Evolutionary conservation across 176 grass and related monocot species (phyloP).

Genomic region (Triticum urartu): DNA sequence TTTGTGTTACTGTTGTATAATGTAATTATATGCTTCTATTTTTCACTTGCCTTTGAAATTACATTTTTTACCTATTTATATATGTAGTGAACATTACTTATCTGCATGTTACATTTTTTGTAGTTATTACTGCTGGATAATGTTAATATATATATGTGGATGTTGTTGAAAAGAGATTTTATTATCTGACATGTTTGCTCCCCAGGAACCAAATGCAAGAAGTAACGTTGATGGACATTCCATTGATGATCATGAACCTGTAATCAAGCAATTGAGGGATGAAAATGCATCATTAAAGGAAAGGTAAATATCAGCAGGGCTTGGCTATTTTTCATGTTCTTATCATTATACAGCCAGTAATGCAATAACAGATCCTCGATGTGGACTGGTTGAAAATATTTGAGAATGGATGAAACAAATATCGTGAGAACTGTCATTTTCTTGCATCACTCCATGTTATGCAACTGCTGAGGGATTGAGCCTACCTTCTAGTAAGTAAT

Average conservation of each 20-base stretch:
- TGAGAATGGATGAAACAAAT: neutral
- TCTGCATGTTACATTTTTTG: neutral
- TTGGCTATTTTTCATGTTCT: conserved; percentile 15
- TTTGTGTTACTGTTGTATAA: neutral
- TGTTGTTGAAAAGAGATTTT: conserved; percentile 3
- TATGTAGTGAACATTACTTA: neutral
- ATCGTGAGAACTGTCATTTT: conserved; percentile 5
- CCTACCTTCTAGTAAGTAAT: neutral
- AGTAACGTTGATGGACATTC: conserved; percentile 22
- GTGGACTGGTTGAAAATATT: neutral
- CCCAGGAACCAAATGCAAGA: conserved; percentile 38
- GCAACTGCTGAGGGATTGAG: neutral
- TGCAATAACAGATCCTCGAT: neutral
- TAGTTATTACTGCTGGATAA: neutral
- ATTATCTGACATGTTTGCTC: conserved; percentile 26
- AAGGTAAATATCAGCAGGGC: conserved; percentile 52
- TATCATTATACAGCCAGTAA: neutral
- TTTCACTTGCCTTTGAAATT: neutral
- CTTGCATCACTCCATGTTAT: neutral
- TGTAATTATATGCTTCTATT: conserved; percentile 10
- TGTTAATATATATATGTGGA: neutral
- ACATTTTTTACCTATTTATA: conserved; percentile 9
- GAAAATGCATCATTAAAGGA: conserved; percentile 74
- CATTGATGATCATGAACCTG: conserved; percentile 19
- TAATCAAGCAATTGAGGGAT: conserved; percentile 68